Base-by-base conservation (phyloP, 23 red algal genomes). In the Chondrus crispus region DNA sequence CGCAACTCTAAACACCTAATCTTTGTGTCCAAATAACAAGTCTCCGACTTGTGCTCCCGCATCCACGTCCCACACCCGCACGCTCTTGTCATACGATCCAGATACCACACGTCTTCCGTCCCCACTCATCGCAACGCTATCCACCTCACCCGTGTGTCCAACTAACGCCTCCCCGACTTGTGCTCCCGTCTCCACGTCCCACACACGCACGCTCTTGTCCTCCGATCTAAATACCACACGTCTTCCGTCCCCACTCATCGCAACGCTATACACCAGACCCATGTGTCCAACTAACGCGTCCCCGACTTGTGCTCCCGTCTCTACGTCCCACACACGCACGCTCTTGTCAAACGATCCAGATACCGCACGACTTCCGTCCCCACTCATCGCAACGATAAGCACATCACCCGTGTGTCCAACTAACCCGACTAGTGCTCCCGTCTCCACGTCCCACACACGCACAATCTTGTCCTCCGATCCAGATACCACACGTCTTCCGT, bases 301-400 rank as follows among this genome's bases (percentile, higher is more conserved):
- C 14, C 76, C 76, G 76, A 58, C 76, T 12, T 32, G 5, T 48
- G 49, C 4, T 58, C 4, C 42, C n/a, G 14, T 22, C 22, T 57
- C 16, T 57, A 22, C 22, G 6, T 81, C 76, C 76, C 76, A 81
- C 8, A 81, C 76, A 22, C 76, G 76, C 8, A 81, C 42, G 4
- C 45, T 53, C 5, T 81, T 81, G 43, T 81, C 76, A 16, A 5
- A 4, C 4, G 76, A 81, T 58, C 76, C 76, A 46, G 76, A 81
- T 5, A 81, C 6, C 6, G 55, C 43, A 3, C 50, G 76, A 4
- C 28, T 44, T 5, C 71, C 71, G n/a, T 5, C 16, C 42, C 3
- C 42, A 40, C 24, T 76, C 35, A 48, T 11, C 42, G 76, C 50
- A 9, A 81, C 76, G 55, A 42, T 44, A 3, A 20, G 3, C 46